Conservation (phyloP, 306 rosid genomes). For the Biancaea sappan region DNA sequence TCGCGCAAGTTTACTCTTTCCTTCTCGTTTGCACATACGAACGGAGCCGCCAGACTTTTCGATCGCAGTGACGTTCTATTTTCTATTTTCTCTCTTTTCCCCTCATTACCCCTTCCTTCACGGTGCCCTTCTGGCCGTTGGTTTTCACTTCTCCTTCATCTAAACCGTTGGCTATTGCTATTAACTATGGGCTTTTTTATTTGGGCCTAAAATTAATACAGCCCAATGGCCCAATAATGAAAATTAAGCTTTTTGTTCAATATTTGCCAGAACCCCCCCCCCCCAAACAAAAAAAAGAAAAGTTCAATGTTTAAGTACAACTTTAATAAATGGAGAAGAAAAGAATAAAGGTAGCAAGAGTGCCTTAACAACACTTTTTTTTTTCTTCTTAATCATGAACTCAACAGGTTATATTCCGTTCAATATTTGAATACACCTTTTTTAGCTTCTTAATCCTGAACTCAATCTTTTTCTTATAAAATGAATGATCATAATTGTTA, state of each 20-base stretch:
- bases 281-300: too few relatives aligned
- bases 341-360: background rate
- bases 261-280: background rate
- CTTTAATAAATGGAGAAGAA: too few relatives aligned
- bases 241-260: background rate
- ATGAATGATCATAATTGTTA: background rate
- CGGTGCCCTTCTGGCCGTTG: slow-evolving; percentile 29
- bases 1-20: slow-evolving; percentile 42
- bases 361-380: background rate
- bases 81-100: background rate
- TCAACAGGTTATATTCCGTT: too few relatives aligned
- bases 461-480: background rate
- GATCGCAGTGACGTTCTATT: slow-evolving; percentile 18
- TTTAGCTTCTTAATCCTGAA: background rate
- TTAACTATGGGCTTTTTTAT: background rate
- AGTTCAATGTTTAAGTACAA: too few relatives aligned
- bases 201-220: background rate
- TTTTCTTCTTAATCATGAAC: background rate
- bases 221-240: background rate
- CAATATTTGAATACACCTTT: too few relatives aligned
- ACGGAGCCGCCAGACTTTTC: slow-evolving; percentile 43
- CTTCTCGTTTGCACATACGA: slow-evolving; percentile 11
- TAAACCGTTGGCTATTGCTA: slow-evolving; percentile 9
- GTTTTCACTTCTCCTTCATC: slow-evolving; percentile 6
- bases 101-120: background rate